Evolutionary conservation across 805 yeast species (phyloP), one percentile per base, ranked within the genome.

Genomic region (Candida bentonensis): DNA sequence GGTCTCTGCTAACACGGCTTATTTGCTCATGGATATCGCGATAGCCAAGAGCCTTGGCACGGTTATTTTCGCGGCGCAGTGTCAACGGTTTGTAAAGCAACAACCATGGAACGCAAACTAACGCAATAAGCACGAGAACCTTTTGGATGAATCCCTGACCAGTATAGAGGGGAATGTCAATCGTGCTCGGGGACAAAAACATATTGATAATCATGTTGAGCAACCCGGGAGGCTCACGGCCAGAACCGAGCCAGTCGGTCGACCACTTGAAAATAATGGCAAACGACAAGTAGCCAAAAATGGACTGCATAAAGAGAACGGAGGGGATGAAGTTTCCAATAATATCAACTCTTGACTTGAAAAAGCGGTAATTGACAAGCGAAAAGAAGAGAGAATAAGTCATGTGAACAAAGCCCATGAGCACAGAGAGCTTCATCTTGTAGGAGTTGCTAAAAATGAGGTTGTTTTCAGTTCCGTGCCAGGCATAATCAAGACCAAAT

Each of bases 391-490:
- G 78, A 5, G 95, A 84, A 64, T 89, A 92, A 3, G 89, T 68
- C 99, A 92, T 92, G 65, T 92, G 99, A 36, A 71, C 66, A 64
- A 82, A 89, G 3, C 99, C 99, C 88, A 92, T 82, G 56, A 92
- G 69, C 44, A 92, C 82, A 3, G 97, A 88, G 50, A 92, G 69
- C 60, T 92, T 92, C 99, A 92, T 92, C 69, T 92, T 92, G 67
- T 86, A 92, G 1, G 96, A 88, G 67, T 92, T 92, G 30, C 95
- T 76, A 64, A 92, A 92, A 45, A 92, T 66, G 55, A 92, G 70
- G 41, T 79, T 78, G 65, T 92, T 92, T 52, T 89, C 97, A 36
- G 97, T 74, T 9, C 96, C 96, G 64, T 92, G 99, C 99, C 99
- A 92, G 11, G 82, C 84, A 53, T 81, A 83, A 65, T 92, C 99